These are phyloP conservation scores for Suhomyces atakaporum DNA, from an alignment of 1,139 yeast species.

Conservation along the genomic window DNA sequence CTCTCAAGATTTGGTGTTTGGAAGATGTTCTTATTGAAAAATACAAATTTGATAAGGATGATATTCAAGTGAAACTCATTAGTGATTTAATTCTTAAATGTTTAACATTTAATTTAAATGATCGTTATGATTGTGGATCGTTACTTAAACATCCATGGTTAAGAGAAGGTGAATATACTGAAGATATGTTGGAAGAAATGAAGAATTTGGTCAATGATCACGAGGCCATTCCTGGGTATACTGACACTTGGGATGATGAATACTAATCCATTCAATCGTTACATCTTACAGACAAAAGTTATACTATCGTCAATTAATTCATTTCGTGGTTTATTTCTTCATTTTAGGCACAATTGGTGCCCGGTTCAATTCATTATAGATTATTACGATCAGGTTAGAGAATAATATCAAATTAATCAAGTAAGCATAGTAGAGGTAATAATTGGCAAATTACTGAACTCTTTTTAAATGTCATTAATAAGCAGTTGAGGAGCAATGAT, in stretches of 20 bases:
- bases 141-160: conserved; percentile 74
- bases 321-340: too few relatives aligned
- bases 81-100: conserved; percentile 51
- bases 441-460: too few relatives aligned
- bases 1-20: conserved; percentile 70
- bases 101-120: conserved; percentile 80
- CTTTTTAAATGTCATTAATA: too few relatives aligned
- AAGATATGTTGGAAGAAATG: conserved; percentile 51
- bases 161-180: conserved; percentile 28
- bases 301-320: too few relatives aligned
- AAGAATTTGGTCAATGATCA: conserved; percentile 12
- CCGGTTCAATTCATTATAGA: conserved; percentile 9
- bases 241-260: conserved; percentile 23
- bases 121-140: conserved; percentile 19
- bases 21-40: conserved; percentile 68
- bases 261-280: background rate
- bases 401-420: too few relatives aligned
- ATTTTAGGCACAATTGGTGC: background rate
- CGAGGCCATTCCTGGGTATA: conserved; percentile 32
- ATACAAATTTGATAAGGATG: conserved; percentile 52
- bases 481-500: too few relatives aligned
- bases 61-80: conserved; percentile 27
- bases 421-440: too few relatives aligned
- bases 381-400: conserved; percentile 3
- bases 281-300: background rate